Evolutionary conservation across 495 filamentous ascomycete species (phyloP), one percentile per base, ranked within the genome.

Genomic region (Bacidia rubella): DNA sequence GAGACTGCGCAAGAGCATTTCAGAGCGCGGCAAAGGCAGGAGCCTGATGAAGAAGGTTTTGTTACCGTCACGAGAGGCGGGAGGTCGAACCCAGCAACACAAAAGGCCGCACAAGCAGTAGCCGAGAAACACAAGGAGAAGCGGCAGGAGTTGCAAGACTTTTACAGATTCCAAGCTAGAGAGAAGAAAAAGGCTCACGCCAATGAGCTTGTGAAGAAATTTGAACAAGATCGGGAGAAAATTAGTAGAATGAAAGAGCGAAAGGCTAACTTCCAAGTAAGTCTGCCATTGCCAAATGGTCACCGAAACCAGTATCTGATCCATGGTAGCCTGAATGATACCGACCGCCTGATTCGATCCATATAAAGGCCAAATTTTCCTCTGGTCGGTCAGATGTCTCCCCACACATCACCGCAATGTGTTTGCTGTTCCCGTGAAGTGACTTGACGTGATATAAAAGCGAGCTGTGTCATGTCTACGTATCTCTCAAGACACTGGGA

Each of bases 11-110:
- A 80, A 20, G 73, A 73, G 44, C 78, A 78, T 22, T 70, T 78
- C 19, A 79, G 78, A 27, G 78, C 81, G 56, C 72, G 74, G 52
- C 68, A 78, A 54, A 75, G 84, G 43, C 77, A 81, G 59, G 81
- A 83, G 60, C 87, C 92, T 10, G 92, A 98, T 63, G 88, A 87
- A 62, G 93, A 98, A 66, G 92, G 92, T 10, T 98, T 98, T 62
- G 74, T 96, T 20, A 96, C 87, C 26, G 93, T 98, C 25, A 85
- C 82, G 2, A 74, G 83, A 52, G 90, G 89, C 12, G 70, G 70
- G 39, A 80, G 84, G 52, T 71, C 73, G 10, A 87, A 85, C 11
- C 81, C 85, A 9, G 86, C 86, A 17, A 71, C 78, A 43, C 76
- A 80, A 54, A 84, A 85, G 59, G 86, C 88, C 60, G 82, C 84